phyloP scores from a whole-genome alignment of 306 rosid species.

The cucumber (Cucumis sativus) region Cucumber_9930_V3 NC_026655.2:24004501-24005000 shows the following conservation, averaged over 20 bases:
- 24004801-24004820: slow-evolving; percentile 3
- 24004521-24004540: slow-evolving; percentile 55
- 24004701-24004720: too few species aligned
- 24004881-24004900: slow-evolving; percentile 7
- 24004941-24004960: neutral
- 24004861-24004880: neutral
- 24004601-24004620: slow-evolving; percentile 42
- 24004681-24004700: neutral
- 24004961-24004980: neutral
- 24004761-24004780: neutral
- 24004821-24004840: neutral
- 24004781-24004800: slow-evolving; percentile 6
- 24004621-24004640: slow-evolving; percentile 21
- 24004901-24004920: neutral
- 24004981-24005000: neutral
- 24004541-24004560: slow-evolving; percentile 22
- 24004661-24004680: neutral
- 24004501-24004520: slow-evolving; percentile 45
- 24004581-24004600: slow-evolving; percentile 55
- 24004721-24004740: too few species aligned
- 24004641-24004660: too few species aligned
- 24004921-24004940: neutral
- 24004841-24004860: neutral
- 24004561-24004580: slow-evolving; percentile 48
- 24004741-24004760: too few species aligned